Percentiles rank a stretch among this genome's conserved stretches.
Conservation (phyloP, 2,329 filamentous ascomycete species). For the Calonectria multiphialidica region DNA sequence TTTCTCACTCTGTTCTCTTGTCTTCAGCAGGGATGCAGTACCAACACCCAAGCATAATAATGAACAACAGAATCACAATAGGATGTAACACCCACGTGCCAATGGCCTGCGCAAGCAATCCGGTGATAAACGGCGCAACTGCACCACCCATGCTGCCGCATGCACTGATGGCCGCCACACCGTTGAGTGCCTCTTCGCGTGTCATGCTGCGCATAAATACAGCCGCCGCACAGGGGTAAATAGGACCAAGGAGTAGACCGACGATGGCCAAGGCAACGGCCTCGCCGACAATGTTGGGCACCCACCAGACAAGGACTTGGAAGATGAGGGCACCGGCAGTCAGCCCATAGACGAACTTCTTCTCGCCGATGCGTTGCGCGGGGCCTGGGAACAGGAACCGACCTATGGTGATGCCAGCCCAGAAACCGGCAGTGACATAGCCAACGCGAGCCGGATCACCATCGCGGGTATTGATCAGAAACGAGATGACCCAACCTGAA, state of each 20-base stretch:
- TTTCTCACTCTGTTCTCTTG: conserved; percentile 70
- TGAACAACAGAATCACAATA: conserved; percentile 75
- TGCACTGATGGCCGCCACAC: conserved; percentile 76
- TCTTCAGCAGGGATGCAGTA: conserved; percentile 65
- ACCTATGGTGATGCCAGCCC: conserved; percentile 81
- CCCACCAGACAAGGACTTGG: conserved; percentile 82
- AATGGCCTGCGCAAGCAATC: conserved; percentile 70
- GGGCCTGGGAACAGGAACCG: conserved; percentile 78
- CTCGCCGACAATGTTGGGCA: conserved; percentile 80
- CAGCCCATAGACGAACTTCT: conserved; percentile 73
- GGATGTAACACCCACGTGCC: conserved; percentile 76
- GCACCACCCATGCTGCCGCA: conserved; percentile 79
- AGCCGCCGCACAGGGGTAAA: conserved; percentile 80
- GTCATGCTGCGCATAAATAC: conserved; percentile 73
- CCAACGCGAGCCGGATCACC: conserved; percentile 79
- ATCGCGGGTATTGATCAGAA: conserved; percentile 79
- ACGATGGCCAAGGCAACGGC: conserved; percentile 77
- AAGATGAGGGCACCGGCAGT: conserved; percentile 73
- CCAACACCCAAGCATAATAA: conserved; percentile 76
- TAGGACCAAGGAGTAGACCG: conserved; percentile 80
- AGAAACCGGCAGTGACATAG: conserved; percentile 81
- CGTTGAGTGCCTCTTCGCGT: conserved; percentile 70
- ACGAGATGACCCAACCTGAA: conserved; percentile 89
- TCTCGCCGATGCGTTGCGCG: conserved; percentile 78
- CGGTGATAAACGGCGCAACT: conserved; percentile 74